These are phyloP conservation scores for Scenedesmus sp. DNA, from an alignment of 163 green algal species.

Conservation along the genomic window DNA sequence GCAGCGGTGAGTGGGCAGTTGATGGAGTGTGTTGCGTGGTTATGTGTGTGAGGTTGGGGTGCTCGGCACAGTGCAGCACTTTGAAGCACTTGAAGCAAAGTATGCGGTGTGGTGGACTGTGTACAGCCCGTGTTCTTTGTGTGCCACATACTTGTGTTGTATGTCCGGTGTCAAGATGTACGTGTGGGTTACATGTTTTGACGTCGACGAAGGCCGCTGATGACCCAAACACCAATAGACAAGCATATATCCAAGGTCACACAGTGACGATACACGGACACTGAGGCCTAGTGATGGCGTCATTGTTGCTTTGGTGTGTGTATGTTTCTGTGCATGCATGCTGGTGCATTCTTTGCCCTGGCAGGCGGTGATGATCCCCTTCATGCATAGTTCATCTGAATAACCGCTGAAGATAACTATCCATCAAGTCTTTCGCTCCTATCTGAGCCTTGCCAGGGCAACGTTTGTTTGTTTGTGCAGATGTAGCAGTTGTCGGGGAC, in stretches of 20 bases:
- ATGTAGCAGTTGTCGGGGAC: not conserved
- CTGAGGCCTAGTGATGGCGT: slow-evolving; percentile 10
- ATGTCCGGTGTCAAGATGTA: no score
- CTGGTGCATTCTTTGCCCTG: not conserved
- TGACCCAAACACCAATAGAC: slow-evolving; percentile 34
- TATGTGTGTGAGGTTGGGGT: not conserved
- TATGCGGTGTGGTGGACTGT: not conserved
- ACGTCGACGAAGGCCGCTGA: not conserved
- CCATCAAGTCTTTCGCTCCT: slow-evolving; percentile 63
- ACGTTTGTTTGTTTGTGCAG: not conserved
- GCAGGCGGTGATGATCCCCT: slow-evolving; percentile 30
- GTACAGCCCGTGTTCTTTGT: not conserved
- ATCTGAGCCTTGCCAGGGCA: slow-evolving; percentile 49
- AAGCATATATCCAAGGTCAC: slow-evolving; percentile 59
- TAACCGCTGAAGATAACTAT: slow-evolving; percentile 50
- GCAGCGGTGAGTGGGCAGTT: slow-evolving; percentile 52
- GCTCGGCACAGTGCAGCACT: no score
- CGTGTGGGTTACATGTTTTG: no score
- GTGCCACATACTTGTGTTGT: not conserved
- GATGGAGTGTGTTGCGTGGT: not conserved
- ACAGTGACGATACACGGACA: slow-evolving; percentile 50
- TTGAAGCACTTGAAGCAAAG: no score
- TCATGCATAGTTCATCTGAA: slow-evolving; percentile 69
- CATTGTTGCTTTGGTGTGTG: not conserved
- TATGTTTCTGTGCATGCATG: slow-evolving; percentile 7